These are phyloP conservation scores for Epichloe bromicola DNA, from an alignment of 2,329 filamentous ascomycete genomes.

Conservation along the genomic window DNA sequence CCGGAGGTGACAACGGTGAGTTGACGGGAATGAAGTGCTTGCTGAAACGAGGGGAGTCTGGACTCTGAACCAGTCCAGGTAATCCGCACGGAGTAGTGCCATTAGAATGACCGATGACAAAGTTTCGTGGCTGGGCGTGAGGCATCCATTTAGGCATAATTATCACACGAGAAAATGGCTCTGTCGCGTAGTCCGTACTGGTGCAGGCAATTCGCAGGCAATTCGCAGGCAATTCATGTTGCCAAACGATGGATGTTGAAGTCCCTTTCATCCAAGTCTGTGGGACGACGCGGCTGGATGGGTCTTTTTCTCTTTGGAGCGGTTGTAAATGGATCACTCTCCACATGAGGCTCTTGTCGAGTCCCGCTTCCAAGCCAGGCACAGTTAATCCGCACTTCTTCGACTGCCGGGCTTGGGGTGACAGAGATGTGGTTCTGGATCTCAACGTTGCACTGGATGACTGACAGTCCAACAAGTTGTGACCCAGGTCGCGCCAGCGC, in stretches of 20 bases:
- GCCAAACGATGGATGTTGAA: constrained; percentile 1
- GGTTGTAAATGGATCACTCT: constrained; percentile 9
- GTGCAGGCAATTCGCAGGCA: neutral
- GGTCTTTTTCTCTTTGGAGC: neutral
- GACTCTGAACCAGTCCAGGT: neutral
- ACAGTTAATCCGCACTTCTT: neutral
- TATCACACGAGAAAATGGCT: neutral
- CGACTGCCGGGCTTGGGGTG: constrained; percentile 7
- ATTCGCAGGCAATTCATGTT: constrained; percentile 1
- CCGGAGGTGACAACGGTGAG: too few relatives aligned
- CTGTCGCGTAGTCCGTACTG: too few relatives aligned
- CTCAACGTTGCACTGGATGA: constrained; percentile 6
- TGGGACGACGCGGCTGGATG: constrained; percentile 6
- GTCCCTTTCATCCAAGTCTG: constrained; percentile 5
- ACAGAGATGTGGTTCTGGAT: constrained; percentile 5
- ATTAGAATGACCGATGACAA: neutral
- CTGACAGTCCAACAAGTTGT: neutral
- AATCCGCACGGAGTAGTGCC: neutral
- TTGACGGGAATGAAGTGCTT: neutral
- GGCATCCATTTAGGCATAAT: neutral
- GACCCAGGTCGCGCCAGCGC: neutral
- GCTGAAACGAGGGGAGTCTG: neutral
- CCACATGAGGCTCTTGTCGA: constrained; percentile 12
- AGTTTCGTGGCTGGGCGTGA: constrained; percentile 1
- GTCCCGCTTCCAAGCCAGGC: constrained; percentile 8